Conservation (phyloP, 495 filamentous ascomycete genomes). For the Penicillium mononematosum region DNA sequence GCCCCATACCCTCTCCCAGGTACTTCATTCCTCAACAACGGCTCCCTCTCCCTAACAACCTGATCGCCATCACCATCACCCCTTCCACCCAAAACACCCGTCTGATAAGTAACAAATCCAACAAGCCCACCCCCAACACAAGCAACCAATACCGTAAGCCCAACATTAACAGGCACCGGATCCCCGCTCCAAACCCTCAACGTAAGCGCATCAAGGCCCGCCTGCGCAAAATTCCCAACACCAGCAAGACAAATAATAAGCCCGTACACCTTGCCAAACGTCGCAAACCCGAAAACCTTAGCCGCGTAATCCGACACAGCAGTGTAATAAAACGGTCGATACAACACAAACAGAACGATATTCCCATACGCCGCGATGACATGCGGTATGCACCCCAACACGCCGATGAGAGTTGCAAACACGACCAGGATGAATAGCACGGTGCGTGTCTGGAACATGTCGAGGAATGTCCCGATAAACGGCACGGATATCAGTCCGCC, state of each 20-base stretch:
- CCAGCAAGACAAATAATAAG: conserved; percentile 87
- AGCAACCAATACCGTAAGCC: conserved; percentile 60
- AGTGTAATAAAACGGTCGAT: conserved; percentile 55
- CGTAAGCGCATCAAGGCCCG: conserved; percentile 76
- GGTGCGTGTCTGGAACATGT: conserved; percentile 69
- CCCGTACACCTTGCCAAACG: conserved; percentile 96
- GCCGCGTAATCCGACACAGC: conserved; percentile 75
- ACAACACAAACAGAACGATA: conserved; percentile 70
- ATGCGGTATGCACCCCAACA: conserved; percentile 71
- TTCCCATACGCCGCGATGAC: conserved; percentile 73
- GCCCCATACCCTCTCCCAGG: conserved; percentile 10
- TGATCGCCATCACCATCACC: neutral
- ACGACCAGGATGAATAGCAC: conserved; percentile 72
- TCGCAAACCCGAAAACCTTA: conserved; percentile 94
- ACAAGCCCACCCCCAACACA: conserved; percentile 59
- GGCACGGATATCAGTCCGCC: conserved; percentile 84
- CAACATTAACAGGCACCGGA: conserved; percentile 76
- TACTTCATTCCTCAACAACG: conserved; percentile 7
- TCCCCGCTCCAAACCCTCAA: conserved; percentile 68
- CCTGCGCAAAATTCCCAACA: conserved; percentile 83
- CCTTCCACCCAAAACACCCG: neutral
- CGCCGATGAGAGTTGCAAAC: conserved; percentile 72
- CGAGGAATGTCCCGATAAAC: conserved; percentile 82
- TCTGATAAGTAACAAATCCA: conserved; percentile 49
- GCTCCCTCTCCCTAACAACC: conserved; percentile 15